Conservation (phyloP, 2,329 filamentous ascomycete species). For the Fusarium bactridioides region DNA sequence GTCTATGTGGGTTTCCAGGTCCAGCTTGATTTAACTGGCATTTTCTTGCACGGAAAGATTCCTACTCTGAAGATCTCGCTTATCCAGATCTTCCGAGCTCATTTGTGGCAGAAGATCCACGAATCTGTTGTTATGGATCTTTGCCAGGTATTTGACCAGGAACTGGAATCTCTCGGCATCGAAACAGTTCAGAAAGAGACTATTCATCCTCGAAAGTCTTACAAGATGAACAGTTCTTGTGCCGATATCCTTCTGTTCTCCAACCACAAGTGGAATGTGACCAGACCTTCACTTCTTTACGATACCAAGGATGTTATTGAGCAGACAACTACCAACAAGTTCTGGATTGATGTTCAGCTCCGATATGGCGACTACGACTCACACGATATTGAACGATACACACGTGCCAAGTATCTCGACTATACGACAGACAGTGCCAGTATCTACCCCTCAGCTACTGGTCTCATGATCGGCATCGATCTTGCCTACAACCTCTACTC, state of each 20-base stretch:
- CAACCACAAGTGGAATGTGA: constrained; percentile 99
- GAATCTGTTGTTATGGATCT: constrained; percentile 99
- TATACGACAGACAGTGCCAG: constrained; percentile 99
- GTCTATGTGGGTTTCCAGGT: constrained; percentile 99
- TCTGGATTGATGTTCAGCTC: constrained; percentile 97
- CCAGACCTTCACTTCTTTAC: constrained; percentile 88
- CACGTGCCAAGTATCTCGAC: constrained; percentile 96
- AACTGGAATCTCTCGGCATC: constrained; percentile 92
- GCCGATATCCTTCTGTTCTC: constrained; percentile 97
- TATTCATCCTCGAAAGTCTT: constrained; percentile 97
- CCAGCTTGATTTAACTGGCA: constrained; percentile 95
- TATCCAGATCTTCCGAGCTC: constrained; percentile 98
- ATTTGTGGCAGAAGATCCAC: constrained; percentile 99
- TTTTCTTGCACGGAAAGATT: constrained; percentile 99
- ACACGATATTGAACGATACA: constrained; percentile 97
- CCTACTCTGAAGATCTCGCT: constrained; percentile 97
- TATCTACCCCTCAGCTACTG: constrained; percentile 96
- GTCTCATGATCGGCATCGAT: constrained; percentile 97
- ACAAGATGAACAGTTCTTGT: constrained; percentile 99
- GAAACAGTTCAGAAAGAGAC: constrained; percentile 99
- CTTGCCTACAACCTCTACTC: constrained; percentile 98
- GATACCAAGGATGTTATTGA: constrained; percentile 97
- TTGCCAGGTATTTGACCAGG: constrained; percentile 97
- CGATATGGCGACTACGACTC: constrained; percentile 98
- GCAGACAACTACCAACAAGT: constrained; percentile 95